phyloP scores from a whole-genome alignment of 116 monocot species.

The Iris pallida region DNA sequence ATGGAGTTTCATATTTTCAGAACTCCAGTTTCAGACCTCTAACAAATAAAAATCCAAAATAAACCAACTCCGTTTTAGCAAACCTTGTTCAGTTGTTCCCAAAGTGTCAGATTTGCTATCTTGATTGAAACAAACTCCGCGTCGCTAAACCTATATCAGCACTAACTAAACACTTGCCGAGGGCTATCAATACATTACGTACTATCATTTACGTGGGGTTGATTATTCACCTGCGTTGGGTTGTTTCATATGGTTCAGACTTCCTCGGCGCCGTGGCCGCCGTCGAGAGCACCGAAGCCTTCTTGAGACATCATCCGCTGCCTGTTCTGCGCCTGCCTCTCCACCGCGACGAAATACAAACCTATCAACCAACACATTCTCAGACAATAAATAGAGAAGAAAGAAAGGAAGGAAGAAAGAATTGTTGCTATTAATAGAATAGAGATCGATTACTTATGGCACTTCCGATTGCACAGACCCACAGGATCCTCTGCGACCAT shows the following conservation, averaged over 20 bases:
- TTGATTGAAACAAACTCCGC: too few relatives aligned
- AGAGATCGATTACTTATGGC: slow-evolving; percentile 18
- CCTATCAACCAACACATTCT: slow-evolving; percentile 19
- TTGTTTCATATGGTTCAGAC: slow-evolving; percentile 26
- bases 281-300: slow-evolving; percentile 26
- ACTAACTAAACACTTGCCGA: too few relatives aligned
- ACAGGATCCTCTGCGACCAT: slow-evolving; percentile 51
- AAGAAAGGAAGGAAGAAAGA: neutral
- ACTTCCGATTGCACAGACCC: slow-evolving; percentile 38
- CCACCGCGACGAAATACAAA: slow-evolving; percentile 71
- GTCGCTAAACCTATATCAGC: too few relatives aligned
- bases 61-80: too few relatives aligned
- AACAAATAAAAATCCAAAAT: too few relatives aligned
- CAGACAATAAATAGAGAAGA: neutral
- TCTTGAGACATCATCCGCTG: slow-evolving; percentile 40
- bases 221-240: neutral
- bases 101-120: too few relatives aligned
- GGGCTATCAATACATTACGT: too few relatives aligned
- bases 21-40: too few relatives aligned
- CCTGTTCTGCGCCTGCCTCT: slow-evolving; percentile 83
- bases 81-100: too few relatives aligned
- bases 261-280: slow-evolving; percentile 26
- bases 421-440: too few relatives aligned
- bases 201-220: too few relatives aligned
- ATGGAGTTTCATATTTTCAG: too few relatives aligned